phyloP scores from a whole-genome alignment of 1,284 basidiomycete species.

The Golubevia sp. region DNA sequence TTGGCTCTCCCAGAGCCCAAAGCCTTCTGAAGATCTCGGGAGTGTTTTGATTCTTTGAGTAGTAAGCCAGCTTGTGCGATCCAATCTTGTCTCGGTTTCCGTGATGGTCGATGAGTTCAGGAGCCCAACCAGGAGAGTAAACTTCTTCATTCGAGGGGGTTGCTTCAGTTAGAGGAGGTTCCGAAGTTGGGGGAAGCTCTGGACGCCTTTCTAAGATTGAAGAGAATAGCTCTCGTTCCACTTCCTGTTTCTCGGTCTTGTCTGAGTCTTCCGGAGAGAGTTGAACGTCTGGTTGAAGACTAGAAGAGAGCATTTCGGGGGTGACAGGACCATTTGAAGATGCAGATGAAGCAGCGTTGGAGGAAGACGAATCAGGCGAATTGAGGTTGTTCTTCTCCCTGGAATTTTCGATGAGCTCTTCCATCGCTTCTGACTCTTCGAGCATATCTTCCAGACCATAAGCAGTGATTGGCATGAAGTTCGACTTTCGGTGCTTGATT shows the following conservation, averaged over 20 bases:
- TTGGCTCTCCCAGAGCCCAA: slow-evolving; percentile 75
- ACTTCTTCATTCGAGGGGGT: too few relatives aligned
- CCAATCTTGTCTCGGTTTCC: neutral
- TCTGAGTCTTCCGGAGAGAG: too few relatives aligned
- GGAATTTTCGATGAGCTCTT: slow-evolving; percentile 60
- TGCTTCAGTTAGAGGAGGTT: too few relatives aligned
- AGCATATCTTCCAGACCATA: slow-evolving; percentile 72
- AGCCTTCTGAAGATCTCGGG: slow-evolving; percentile 71
- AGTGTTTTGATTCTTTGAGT: slow-evolving; percentile 68
- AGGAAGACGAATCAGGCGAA: neutral
- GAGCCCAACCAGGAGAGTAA: too few relatives aligned
- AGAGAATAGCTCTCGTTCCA: too few relatives aligned
- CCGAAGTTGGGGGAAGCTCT: too few relatives aligned
- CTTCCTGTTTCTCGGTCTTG: too few relatives aligned
- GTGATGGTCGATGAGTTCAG: too few relatives aligned
- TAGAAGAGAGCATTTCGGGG: too few relatives aligned
- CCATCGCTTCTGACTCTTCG: slow-evolving; percentile 70
- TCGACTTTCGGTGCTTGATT: slow-evolving; percentile 39
- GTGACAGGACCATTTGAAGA: too few relatives aligned
- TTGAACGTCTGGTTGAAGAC: too few relatives aligned
- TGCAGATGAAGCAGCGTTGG: neutral
- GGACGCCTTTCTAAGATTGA: too few relatives aligned
- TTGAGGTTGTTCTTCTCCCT: slow-evolving; percentile 17
- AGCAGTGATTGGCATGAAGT: slow-evolving; percentile 76
- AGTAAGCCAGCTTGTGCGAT: slow-evolving; percentile 55